Conservation (phyloP, 1,284 basidiomycete genomes). For the Ganoderma boninense region DNA sequence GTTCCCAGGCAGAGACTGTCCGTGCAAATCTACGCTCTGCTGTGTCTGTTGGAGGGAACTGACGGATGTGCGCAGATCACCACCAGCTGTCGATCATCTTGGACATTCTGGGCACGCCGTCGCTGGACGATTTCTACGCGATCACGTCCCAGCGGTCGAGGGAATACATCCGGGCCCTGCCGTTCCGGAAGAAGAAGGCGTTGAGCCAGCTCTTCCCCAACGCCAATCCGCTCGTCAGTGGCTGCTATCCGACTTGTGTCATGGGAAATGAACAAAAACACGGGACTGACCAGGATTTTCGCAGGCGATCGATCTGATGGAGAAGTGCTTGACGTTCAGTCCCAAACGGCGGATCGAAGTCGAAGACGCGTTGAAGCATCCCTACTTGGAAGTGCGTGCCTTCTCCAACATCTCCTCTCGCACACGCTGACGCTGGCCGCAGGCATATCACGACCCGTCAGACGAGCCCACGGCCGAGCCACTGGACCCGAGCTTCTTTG, state of each 20-base stretch:
- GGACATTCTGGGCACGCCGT: constrained; percentile 90
- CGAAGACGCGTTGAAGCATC: constrained; percentile 90
- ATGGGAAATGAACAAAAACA: neutral
- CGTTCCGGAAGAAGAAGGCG: constrained; percentile 88
- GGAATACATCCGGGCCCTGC: constrained; percentile 93
- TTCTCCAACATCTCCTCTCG: neutral
- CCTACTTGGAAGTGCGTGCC: constrained; percentile 80
- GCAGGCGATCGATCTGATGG: constrained; percentile 88
- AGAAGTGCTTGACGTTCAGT: constrained; percentile 91
- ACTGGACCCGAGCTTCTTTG: constrained; percentile 88
- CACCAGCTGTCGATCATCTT: constrained; percentile 91
- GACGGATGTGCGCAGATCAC: constrained; percentile 64
- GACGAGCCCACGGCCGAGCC: constrained; percentile 88
- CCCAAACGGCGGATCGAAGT: constrained; percentile 92
- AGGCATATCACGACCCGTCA: constrained; percentile 90
- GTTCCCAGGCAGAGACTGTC: constrained; percentile 89
- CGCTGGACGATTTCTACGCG: constrained; percentile 92
- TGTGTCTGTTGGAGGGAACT: neutral
- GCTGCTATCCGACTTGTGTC: constrained; percentile 27
- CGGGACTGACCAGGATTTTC: constrained; percentile 5
- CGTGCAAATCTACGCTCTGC: neutral
- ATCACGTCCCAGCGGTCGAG: constrained; percentile 88
- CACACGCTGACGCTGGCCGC: constrained; percentile 13
- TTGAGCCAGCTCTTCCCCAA: constrained; percentile 81
- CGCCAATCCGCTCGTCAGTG: constrained; percentile 76